Evolutionary conservation across 2,329 filamentous ascomycete genomes (phyloP).

Genomic region (Exophiala calicioides): DNA sequence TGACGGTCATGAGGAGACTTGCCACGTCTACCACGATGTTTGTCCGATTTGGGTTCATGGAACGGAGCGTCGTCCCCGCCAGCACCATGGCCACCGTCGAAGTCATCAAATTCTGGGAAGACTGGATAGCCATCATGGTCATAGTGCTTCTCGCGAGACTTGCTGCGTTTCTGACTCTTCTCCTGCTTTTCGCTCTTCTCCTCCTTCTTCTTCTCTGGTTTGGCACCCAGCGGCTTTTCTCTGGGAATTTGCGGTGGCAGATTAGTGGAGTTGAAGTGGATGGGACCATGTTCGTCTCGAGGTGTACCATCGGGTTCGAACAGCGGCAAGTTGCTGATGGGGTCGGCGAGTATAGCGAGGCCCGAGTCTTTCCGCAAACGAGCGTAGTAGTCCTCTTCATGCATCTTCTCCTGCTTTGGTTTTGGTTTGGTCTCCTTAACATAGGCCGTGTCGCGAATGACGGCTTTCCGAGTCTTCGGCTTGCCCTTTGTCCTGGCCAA

Average conservation of each 20-base stretch:
- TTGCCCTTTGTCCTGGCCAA: constrained; percentile 16
- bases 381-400: constrained; percentile 15
- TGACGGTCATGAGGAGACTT: constrained; percentile 22
- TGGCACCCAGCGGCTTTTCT: constrained; percentile 29
- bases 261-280: constrained; percentile 23
- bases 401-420: constrained; percentile 12
- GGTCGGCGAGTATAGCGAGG: constrained; percentile 25
- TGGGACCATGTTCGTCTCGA: constrained; percentile 23
- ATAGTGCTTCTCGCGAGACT: constrained; percentile 16
- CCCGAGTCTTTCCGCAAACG: constrained; percentile 23
- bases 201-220: constrained; percentile 19
- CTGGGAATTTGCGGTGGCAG: constrained; percentile 28
- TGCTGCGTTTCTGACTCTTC: constrained; percentile 19
- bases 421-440: constrained; percentile 6
- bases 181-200: constrained; percentile 21
- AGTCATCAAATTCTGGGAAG: constrained; percentile 14
- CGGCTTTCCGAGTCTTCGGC: constrained; percentile 13
- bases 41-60: constrained; percentile 8
- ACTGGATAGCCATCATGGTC: constrained; percentile 17
- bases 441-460: constrained; percentile 12
- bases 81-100: constrained; percentile 3
- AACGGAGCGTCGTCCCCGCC: constrained; percentile 15
- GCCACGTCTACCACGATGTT: constrained; percentile 20
- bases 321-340: constrained; percentile 22
- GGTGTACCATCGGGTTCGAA: constrained; percentile 27